phyloP scores from a whole-genome alignment of 805 yeast species.

The Kazachstania bromeliacearum region DNA sequence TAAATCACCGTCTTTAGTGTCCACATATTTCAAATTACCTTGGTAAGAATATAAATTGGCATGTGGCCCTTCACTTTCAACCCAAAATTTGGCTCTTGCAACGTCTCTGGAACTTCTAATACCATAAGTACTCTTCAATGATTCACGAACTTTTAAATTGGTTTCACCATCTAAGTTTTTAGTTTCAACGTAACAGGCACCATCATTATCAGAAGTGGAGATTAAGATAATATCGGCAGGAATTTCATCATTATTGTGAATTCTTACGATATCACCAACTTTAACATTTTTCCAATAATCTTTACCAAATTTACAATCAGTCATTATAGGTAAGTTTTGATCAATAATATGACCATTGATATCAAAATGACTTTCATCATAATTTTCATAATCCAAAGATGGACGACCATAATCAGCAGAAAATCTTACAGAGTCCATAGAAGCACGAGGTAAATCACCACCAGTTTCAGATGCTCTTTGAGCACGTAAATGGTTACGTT shows the following conservation, averaged over 20 bases:
- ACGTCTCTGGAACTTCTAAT: conserved; percentile 41
- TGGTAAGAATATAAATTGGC: conserved; percentile 67
- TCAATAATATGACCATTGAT: conserved; percentile 46
- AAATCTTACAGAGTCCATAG: conserved; percentile 31
- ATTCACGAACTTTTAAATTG: conserved; percentile 66
- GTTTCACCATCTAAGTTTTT: conserved; percentile 78
- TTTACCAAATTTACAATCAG: conserved; percentile 29
- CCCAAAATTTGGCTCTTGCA: conserved; percentile 46
- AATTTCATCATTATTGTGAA: conserved; percentile 65
- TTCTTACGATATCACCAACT: conserved; percentile 66
- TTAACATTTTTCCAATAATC: conserved; percentile 55
- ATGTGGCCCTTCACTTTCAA: conserved; percentile 82
- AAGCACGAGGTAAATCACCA: conserved; percentile 28
- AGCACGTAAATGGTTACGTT: conserved; percentile 23
- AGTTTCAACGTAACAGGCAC: conserved; percentile 68
- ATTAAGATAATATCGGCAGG: conserved; percentile 66
- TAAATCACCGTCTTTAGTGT: conserved; percentile 22
- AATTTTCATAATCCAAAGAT: conserved; percentile 32
- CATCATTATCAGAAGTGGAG: conserved; percentile 59
- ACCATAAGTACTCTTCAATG: conserved; percentile 50
- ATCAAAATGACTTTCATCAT: conserved; percentile 51
- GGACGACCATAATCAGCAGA: conserved; percentile 31
- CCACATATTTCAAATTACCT: conserved; percentile 53
- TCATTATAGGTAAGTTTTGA: conserved; percentile 39
- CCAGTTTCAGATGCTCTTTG: conserved; percentile 18